Evolutionary conservation across 768 basidiomycete species (phyloP).

Genomic region (Guyanaporus albipodus): DNA sequence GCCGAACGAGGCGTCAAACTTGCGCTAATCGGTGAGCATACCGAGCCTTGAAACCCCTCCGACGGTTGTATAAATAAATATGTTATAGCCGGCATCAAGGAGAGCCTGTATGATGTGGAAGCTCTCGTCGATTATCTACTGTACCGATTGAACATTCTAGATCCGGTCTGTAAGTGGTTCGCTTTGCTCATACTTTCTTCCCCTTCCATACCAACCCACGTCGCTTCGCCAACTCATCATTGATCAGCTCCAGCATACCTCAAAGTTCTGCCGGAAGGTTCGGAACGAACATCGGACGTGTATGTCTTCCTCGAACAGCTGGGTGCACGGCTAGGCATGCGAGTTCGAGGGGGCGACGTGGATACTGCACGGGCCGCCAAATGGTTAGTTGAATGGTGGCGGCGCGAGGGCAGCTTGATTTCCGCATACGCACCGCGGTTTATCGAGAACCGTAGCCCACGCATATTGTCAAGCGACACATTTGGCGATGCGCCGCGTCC

Average conservation of each 20-base stretch:
- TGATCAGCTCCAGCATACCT: slow-evolving; percentile 68
- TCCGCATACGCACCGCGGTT: slow-evolving; percentile 41
- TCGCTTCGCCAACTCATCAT: not conserved
- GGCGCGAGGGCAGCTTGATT: slow-evolving; percentile 63
- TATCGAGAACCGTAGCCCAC: slow-evolving; percentile 3
- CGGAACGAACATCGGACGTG: slow-evolving; percentile 57
- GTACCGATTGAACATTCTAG: slow-evolving; percentile 76
- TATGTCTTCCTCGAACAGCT: slow-evolving; percentile 65
- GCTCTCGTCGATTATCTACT: slow-evolving; percentile 82
- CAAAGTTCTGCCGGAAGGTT: slow-evolving; percentile 50
- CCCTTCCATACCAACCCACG: slow-evolving; percentile 1
- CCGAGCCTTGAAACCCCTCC: slow-evolving; percentile 8
- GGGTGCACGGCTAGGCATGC: slow-evolving; percentile 75
- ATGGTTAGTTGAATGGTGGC: slow-evolving; percentile 88
- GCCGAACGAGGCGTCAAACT: slow-evolving; percentile 92
- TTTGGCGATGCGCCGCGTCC: not conserved
- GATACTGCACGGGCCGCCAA: slow-evolving; percentile 70
- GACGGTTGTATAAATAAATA: slow-evolving; percentile 4
- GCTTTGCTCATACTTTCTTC: not conserved
- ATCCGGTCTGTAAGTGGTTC: slow-evolving; percentile 57
- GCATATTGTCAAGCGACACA: not conserved
- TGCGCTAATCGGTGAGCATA: slow-evolving; percentile 79
- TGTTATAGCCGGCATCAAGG: slow-evolving; percentile 83
- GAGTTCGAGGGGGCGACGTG: slow-evolving; percentile 68
- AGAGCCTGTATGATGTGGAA: slow-evolving; percentile 84